Conservation (phyloP, 148 eudicot genomes). For the Vaccinium vitisidaea region DNA sequence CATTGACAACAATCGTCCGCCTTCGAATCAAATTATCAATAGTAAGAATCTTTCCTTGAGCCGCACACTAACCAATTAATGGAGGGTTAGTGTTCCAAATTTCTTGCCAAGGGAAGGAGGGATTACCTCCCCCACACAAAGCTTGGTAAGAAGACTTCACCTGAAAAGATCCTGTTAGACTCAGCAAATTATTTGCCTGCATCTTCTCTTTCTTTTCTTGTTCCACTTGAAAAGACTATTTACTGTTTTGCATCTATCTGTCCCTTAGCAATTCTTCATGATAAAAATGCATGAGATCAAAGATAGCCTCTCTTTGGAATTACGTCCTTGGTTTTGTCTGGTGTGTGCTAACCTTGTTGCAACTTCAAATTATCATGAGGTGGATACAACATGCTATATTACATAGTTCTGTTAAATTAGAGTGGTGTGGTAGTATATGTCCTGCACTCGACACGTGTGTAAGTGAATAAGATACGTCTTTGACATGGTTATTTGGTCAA, state of each 20-base stretch:
- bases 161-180: neutral
- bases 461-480: neutral
- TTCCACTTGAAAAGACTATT: neutral
- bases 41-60: too few relatives aligned
- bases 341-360: neutral
- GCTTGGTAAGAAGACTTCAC: too few relatives aligned
- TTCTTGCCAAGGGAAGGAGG: too few relatives aligned
- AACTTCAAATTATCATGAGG: neutral
- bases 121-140: too few relatives aligned
- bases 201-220: neutral
- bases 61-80: too few relatives aligned
- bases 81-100: too few relatives aligned
- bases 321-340: slow-evolving; percentile 7
- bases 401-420: neutral
- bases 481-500: too few relatives aligned
- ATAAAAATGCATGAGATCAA: neutral
- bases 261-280: neutral
- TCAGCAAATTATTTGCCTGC: neutral
- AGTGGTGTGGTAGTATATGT: neutral
- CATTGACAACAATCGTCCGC: too few relatives aligned
- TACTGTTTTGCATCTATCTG: neutral
- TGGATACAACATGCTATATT: neutral
- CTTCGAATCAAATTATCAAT: too few relatives aligned
- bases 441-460: neutral
- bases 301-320: neutral